These are phyloP conservation scores for Akanthomyces uredinophilus DNA, from an alignment of 2,329 filamentous ascomycete genomes.

Conservation along the genomic window DNA sequence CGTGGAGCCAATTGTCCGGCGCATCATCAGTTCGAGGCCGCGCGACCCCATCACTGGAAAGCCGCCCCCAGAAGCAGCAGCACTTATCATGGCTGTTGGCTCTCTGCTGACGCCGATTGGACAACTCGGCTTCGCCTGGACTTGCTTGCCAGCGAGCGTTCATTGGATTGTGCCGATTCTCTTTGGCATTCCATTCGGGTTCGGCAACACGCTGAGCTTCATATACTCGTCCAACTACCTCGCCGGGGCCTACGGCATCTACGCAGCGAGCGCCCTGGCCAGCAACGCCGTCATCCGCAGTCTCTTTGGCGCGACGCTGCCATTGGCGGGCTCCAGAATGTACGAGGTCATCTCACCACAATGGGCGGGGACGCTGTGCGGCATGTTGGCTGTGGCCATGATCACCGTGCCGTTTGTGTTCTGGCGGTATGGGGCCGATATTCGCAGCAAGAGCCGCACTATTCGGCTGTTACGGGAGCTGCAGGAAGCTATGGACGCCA, in stretches of 20 bases:
- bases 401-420: conserved; percentile 80
- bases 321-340: conserved; percentile 52
- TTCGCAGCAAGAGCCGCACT: conserved; percentile 46
- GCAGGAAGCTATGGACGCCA: conserved; percentile 32
- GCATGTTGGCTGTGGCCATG: conserved; percentile 64
- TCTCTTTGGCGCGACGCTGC: conserved; percentile 15
- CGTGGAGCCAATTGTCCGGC: conserved; percentile 66
- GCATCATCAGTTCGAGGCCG: conserved; percentile 70
- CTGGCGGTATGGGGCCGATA: conserved; percentile 55
- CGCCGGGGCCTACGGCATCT: conserved; percentile 73
- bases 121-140: conserved; percentile 86
- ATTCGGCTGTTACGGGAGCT: conserved; percentile 42
- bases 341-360: conserved; percentile 65
- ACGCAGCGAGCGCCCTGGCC: conserved; percentile 73
- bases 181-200: conserved; percentile 73
- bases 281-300: conserved; percentile 56
- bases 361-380: conserved; percentile 74
- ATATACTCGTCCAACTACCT: conserved; percentile 80
- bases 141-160: conserved; percentile 68
- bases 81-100: conserved; percentile 73
- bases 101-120: conserved; percentile 69
- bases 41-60: conserved; percentile 71
- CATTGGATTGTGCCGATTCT: conserved; percentile 79
- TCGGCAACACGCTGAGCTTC: conserved; percentile 72
- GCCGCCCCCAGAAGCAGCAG: conserved; percentile 72